Base-by-base conservation (phyloP, 1,284 basidiomycete species). In the Moesziomyces parantarcticus region DNA sequence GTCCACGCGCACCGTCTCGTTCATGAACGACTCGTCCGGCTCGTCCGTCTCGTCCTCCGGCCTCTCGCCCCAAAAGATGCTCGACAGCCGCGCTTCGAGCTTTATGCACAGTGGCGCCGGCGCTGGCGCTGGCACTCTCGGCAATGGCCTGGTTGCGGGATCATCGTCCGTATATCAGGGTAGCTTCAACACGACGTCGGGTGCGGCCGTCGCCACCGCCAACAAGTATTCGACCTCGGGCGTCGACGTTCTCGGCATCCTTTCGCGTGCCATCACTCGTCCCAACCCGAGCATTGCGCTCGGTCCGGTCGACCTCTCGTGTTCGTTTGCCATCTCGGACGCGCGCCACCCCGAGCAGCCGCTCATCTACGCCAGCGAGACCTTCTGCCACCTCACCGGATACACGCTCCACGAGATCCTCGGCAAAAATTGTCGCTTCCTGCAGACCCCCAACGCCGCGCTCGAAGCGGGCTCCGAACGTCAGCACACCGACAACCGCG, bases 271-370 rank as follows among this genome's bases (percentile, higher is more conserved):
- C 16, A 90, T 88, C 3, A 88, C 87, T 18, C 88, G 94, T 2
- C 89, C 90, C 0, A 88, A 91, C 75, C 93, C 92, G 1, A 89
- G 88, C 62, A 89, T 97, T 48, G 85, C 88, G 7, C 88, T 97
- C 20, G 95, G 95, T 10, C 93, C 95, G 0, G 92, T 98, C 39
- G 95, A 98, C 84, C 86, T 94, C 60, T 91, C 92, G 3, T 94
- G 92, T 81, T 89, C 92, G 10, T 97, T 98, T 83, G 88, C 92
- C 70, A 91, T 98, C 50, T 90, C 91, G 56, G 94, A 97, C 82
- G 88, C 90, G 20, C 88, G 91, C 14, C 86, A 91, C 50, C 89
- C 89, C 74, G 94, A 97, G 79, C 87, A 87, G 49, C 93, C 94
- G 1, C 90, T 97, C 79, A 90, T 97, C 11, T 97, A 95, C 77